These are phyloP conservation scores for Heimioporus punctisporus DNA, from an alignment of 1,284 basidiomycete genomes.

Conservation along the genomic window DNA sequence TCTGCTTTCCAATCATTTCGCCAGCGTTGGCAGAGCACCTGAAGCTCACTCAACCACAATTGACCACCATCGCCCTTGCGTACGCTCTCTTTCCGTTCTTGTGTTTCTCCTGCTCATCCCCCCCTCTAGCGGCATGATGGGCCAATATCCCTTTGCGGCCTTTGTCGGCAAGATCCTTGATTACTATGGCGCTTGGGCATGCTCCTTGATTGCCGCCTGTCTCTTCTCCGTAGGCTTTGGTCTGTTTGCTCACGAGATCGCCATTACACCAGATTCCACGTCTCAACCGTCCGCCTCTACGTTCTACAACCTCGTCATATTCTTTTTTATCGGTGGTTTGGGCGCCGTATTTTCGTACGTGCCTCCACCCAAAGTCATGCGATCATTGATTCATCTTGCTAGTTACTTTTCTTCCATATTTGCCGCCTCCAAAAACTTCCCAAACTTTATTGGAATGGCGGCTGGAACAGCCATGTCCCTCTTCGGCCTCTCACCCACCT, in stretches of 20 bases:
- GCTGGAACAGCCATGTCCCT: conserved; percentile 69
- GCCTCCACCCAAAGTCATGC: neutral
- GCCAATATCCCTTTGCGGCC: conserved; percentile 68
- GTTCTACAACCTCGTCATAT: conserved; percentile 55
- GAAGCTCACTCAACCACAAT: conserved; percentile 71
- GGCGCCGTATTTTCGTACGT: conserved; percentile 73
- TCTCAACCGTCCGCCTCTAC: conserved; percentile 41
- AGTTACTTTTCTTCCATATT: conserved; percentile 80
- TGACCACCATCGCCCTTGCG: conserved; percentile 77
- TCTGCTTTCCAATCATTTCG: conserved; percentile 74
- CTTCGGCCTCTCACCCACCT: conserved; percentile 76
- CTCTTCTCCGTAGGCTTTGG: conserved; percentile 63
- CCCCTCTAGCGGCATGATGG: conserved; percentile 58
- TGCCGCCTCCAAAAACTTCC: conserved; percentile 72
- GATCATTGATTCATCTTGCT: conserved; percentile 3
- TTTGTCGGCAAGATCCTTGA: conserved; percentile 63
- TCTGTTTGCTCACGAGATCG: conserved; percentile 59
- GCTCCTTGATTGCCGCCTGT: conserved; percentile 62
- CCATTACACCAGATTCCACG: conserved; percentile 42
- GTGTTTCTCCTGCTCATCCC: neutral
- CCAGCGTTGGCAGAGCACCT: conserved; percentile 58
- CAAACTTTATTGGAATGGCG: conserved; percentile 62
- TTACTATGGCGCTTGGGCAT: conserved; percentile 58
- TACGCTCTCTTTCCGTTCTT: no score
- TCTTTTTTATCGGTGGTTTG: conserved; percentile 64